Evolutionary conservation across 176 grass and related monocot species (phyloP), one percentile per base, ranked within the genome.

Genomic region (Alopecurus myosuroides): DNA sequence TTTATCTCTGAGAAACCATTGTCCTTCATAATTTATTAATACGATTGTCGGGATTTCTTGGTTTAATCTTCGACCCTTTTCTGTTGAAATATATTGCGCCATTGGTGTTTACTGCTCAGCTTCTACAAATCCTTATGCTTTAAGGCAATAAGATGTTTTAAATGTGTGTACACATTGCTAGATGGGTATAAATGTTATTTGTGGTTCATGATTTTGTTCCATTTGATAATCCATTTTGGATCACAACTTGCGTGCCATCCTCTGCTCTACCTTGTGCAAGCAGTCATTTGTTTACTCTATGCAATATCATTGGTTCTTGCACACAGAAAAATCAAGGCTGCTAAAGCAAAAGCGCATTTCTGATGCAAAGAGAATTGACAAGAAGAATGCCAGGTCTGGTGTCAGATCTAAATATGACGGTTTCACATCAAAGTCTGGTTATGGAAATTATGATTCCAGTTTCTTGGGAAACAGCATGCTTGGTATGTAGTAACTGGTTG

Each of bases 311-410:
- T 72, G 7, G 15, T 90, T 85, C 73, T 63, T 84, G 58, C 87
- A 60, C 39, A 72, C 91, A 95, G 94, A 95, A 83, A 93, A 92
- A 84, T 79, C 89, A 70, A 90, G 97, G 70, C 48, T 90, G 56
- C 67, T 92, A 49, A 99, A 95, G 91, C 89, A 92, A 70, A 99
- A 92, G 89, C 93, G 93, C 46, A 36, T 90, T 71, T 78, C 76
- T 79, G 96, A 98, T 81, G 77, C 82, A 67, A 98, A 95, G 83
- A 91, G 87, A 90, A 94, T 42, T 80, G 96, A 98, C 74, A 94
- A 92, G 84, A 98, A 94, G 89, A 91, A 84, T 82, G 30, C 95
- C 44, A 98, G 93, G 89, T 82, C 85, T 80, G 87, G 88, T 83
- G 65, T 85, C 75, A 93, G 88, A 93, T 79, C 88, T 80, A 98